Evolutionary conservation across 306 rosid species (phyloP), one percentile per base, ranked within the genome.

Genomic region (Cucumis hystrix): DNA sequence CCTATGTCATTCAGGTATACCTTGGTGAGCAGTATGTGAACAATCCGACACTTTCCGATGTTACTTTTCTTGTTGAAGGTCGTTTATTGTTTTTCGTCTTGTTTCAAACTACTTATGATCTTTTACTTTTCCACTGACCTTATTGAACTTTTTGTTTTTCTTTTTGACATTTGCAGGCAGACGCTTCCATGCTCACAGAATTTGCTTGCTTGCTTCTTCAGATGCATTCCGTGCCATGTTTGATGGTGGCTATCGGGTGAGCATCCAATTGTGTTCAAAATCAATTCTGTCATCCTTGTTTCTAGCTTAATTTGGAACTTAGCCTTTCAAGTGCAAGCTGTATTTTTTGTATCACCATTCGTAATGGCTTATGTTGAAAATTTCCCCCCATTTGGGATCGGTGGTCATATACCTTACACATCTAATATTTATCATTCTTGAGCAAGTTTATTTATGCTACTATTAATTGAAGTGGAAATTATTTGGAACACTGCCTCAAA

Each of bases 191-290:
- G 99, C 99, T 56, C 99, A 95, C 83, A 90, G 97, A 84, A 95
- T 95, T 64, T 92, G 97, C 83, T 86, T 95, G 67, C 97, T 95
- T 66, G 99, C 99, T 59, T 95, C 96, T 58, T 95, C 99, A 16
- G 99, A 92, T 87, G 93, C 97, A 58, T 95, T 95, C 81, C 99
- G 97, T 64, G 99, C 99, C 20, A 95, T 95, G 99, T 95, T 95
- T 85, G 99, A 95, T 78, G 99, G 99, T 79, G 99, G 97, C 80
- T 95, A 95, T 79, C 89, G 97, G 91, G 99, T 95, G 87, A 89
- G 97, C 80, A 17, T 77, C 61, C 40, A 14, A 52, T 66, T 52
- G 10, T 73, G 73, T 69, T 55, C 52, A 8, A 33, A 45, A 33
- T 75, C 59, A 21, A 63, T 20, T 65, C 79, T 58, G 21, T 57